Conservation (phyloP, 805 yeast genomes). For the Wickerhamomyces kurtzmanii region DNA sequence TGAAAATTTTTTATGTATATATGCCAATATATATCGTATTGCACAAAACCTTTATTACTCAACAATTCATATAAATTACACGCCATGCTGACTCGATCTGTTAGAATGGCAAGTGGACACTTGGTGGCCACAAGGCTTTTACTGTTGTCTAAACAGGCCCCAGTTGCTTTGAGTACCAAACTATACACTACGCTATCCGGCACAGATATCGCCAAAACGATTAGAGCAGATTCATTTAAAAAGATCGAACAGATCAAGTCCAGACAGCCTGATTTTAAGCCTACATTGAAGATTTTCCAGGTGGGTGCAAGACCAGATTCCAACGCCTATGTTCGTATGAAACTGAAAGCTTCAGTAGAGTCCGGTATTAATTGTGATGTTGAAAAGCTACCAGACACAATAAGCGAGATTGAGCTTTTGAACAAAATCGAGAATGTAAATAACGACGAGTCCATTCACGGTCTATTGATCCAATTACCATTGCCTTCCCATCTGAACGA, state of each 20-base stretch:
- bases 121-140: no score
- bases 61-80: no score
- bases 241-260: slow-evolving; percentile 21
- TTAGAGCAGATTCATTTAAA: slow-evolving; percentile 31
- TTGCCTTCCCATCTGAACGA: slow-evolving; percentile 65
- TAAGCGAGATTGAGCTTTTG: slow-evolving; percentile 47
- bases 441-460: slow-evolving; percentile 52
- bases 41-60: no score
- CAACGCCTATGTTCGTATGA: slow-evolving; percentile 74
- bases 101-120: no score
- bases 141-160: no score
- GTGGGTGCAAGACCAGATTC: slow-evolving; percentile 75
- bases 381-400: slow-evolving; percentile 45
- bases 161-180: no score
- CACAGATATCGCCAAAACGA: slow-evolving; percentile 30
- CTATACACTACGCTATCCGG: slow-evolving; percentile 32
- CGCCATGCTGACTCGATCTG: no score
- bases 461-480: slow-evolving; percentile 70
- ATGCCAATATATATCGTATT: no score
- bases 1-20: no score
- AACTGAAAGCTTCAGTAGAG: slow-evolving; percentile 65
- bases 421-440: slow-evolving; percentile 46
- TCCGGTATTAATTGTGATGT: slow-evolving; percentile 56
- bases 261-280: slow-evolving; percentile 45
- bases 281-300: slow-evolving; percentile 62